A percentile compares a stretch with the other conserved stretches of the same genome.
phyloP scores from a whole-genome alignment of 345 rosid genomes.

The Citrus hindsii region DNA sequence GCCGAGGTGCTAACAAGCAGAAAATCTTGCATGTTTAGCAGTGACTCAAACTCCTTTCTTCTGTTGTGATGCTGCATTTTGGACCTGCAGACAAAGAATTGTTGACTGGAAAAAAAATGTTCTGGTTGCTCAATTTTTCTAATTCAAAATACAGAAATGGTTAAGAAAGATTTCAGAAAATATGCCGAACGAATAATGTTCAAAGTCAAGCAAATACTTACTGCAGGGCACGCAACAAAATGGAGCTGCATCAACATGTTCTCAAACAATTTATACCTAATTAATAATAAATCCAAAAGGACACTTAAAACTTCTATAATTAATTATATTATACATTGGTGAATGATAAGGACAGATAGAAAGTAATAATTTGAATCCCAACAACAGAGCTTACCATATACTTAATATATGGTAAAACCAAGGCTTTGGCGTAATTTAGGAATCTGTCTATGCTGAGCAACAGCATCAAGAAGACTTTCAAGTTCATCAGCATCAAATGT shows the following conservation, averaged over 20 bases:
- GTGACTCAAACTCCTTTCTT: slow-evolving; percentile 5
- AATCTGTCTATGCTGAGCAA: slow-evolving; percentile 24
- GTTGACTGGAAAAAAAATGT: too few relatives aligned
- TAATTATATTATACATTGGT: too few relatives aligned
- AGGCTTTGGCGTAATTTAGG: slow-evolving; percentile 23
- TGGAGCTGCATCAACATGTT: background rate
- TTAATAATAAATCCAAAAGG: too few relatives aligned
- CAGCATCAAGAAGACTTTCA: slow-evolving; percentile 20
- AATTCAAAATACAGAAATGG: too few relatives aligned
- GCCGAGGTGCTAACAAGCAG: background rate
- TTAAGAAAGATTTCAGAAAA: too few relatives aligned
- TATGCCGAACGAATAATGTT: too few relatives aligned
- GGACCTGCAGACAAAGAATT: background rate
- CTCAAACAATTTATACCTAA: too few relatives aligned
- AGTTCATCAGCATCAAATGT: slow-evolving; percentile 20
- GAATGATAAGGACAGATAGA: background rate
- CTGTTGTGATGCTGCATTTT: background rate
- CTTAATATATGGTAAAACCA: slow-evolving; percentile 21
- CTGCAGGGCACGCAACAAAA: too few relatives aligned
- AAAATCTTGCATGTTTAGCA: too few relatives aligned
- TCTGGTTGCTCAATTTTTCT: too few relatives aligned
- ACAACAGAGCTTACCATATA: slow-evolving; percentile 23
- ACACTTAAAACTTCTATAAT: background rate
- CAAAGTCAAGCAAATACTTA: too few relatives aligned
- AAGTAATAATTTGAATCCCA: background rate